Base-by-base conservation (phyloP, 768 basidiomycete species). In the Russula brevipes region DNA sequence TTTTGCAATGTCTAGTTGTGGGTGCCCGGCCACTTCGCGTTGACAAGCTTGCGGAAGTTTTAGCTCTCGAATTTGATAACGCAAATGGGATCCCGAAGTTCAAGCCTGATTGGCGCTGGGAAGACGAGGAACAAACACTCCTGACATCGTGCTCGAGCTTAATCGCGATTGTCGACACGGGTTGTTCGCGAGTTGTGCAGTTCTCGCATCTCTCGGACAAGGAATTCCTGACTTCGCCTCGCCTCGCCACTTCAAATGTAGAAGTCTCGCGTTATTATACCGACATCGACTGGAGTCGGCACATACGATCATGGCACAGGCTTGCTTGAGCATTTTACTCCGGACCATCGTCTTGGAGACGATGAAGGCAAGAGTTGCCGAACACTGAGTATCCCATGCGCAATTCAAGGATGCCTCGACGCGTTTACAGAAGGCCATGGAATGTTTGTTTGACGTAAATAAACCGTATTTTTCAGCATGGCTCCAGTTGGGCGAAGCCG, bases 201-300 rank as follows among this genome's bases (percentile, higher is more conserved):
- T 54, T 61, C 11, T 54, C 60, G 1, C 60, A 61, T 9, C 31
- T 61, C 1, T 47, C 53, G 16, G 45, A 54, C 12, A 54, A 61
- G 19, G 53, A 61, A 11, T 61, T 47, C n/a, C 31, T 61, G 11
- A 55, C 53, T 2, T 61, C 53, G 12, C 2, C 38, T 49, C 45
- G 53, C 6, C 53, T 61, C 17, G 16, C 45, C 14, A 17, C 42
- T 17, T 47, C 52, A 14, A 46, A 14, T 53, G 16, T 6, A 45
- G 36, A 31, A 17, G 36, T 54, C 19, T 54, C 52, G 5, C 35
- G 44, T 33, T 60, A 55, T 54, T 53, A 54, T 19, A 5, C 54
- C 14, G 17, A 3, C 7, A 46, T 49, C 3, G 24, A n/a, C n/a
- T n/a, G n/a, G n/a, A 61, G 30, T 5, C 17, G 2, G 53, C 60